Percentiles rank a stretch among this genome's conserved stretches.
These are phyloP conservation scores for Sarocladium oryzae DNA, from an alignment of 2,329 filamentous ascomycete genomes.

Conservation along the genomic window DNA sequence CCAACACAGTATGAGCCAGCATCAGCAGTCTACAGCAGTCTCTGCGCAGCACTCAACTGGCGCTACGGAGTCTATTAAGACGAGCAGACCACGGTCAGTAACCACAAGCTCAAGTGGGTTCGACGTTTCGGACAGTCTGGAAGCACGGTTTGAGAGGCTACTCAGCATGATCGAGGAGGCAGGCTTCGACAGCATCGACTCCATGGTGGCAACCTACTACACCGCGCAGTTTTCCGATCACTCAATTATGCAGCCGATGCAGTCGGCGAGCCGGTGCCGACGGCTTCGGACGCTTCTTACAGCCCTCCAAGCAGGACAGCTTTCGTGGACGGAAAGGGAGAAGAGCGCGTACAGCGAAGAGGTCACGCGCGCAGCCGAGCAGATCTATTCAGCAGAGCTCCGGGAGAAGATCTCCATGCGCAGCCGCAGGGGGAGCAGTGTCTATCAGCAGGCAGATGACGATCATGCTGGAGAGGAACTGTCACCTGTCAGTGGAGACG, in stretches of 20 bases:
- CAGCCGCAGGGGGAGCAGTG: not conserved
- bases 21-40: not conserved
- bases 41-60: too few species aligned
- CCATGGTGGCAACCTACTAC: not conserved
- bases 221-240: not conserved
- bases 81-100: not conserved
- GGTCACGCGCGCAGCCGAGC: constrained; percentile 10
- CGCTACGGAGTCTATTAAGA: not conserved
- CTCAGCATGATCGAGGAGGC: not conserved
- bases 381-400: constrained; percentile 6
- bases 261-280: not conserved
- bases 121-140: not conserved
- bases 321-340: constrained; percentile 8
- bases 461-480: not conserved
- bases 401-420: not conserved
- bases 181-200: not conserved
- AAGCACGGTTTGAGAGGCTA: not conserved
- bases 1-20: not conserved
- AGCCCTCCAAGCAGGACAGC: not conserved
- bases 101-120: not conserved
- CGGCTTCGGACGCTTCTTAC: not conserved
- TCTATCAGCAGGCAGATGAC: too few species aligned
- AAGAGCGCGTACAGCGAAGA: constrained; percentile 11
- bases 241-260: not conserved
- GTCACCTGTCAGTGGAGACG: too few species aligned